Conservation (phyloP, 345 rosid genomes). For the Raphanus sativus region DNA sequence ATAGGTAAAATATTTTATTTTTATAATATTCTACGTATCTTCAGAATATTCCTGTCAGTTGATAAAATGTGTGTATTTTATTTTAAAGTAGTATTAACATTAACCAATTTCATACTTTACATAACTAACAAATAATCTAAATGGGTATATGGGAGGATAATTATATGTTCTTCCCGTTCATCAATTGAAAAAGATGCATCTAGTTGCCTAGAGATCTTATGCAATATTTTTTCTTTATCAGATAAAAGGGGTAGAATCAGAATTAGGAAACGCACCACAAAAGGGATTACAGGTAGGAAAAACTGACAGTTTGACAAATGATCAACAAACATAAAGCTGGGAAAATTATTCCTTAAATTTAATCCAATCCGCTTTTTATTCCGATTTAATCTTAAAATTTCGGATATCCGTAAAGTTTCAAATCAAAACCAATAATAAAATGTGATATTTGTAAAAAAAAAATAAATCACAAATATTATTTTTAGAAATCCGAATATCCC, state of each 20-base stretch:
- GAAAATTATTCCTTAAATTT: too few species aligned
- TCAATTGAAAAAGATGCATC: background rate
- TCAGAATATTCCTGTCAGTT: conserved; percentile 29
- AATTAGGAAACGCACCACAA: background rate
- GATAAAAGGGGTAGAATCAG: background rate
- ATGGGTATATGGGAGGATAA: background rate
- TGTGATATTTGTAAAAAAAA: too few species aligned
- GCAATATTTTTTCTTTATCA: background rate
- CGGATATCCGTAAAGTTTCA: too few species aligned
- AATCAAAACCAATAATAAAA: too few species aligned
- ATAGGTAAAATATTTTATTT: background rate
- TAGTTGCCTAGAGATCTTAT: background rate
- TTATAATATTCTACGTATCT: conserved; percentile 9
- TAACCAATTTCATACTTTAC: background rate
- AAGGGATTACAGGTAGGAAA: background rate
- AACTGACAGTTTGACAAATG: background rate
- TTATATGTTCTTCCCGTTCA: background rate
- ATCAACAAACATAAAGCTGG: too few species aligned
- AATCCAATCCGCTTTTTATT: too few species aligned
- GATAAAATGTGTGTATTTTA: conserved; percentile 10
- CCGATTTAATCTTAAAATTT: too few species aligned
- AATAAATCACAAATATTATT: too few species aligned
- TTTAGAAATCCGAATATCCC: too few species aligned
- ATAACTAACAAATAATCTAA: background rate
- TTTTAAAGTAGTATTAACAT: background rate